Percentiles rank a stretch among this genome's conserved stretches.
These are phyloP conservation scores for Edaphochlamys debaryana DNA, from an alignment of 139 green algal genomes.

Conservation along the genomic window DNA sequence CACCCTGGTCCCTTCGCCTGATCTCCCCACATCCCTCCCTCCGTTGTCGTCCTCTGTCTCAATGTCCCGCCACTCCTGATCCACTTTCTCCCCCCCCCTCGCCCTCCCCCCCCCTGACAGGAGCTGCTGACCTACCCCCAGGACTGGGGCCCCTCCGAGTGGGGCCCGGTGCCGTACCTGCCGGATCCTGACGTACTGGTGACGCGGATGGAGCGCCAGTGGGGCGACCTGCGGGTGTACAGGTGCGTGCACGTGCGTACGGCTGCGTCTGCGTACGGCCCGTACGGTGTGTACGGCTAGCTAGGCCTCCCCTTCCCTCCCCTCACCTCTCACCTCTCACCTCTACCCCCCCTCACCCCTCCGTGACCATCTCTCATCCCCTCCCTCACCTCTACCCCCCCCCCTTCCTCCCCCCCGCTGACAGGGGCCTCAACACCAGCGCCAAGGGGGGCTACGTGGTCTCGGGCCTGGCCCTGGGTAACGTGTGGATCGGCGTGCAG, in stretches of 20 bases:
- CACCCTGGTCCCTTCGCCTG: no score
- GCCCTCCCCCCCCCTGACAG: constrained; percentile 13
- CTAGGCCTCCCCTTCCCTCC: no score
- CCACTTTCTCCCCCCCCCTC: neutral
- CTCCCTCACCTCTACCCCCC: neutral
- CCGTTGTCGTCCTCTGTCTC: no score
- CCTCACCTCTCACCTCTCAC: no score
- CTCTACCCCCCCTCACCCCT: no score
- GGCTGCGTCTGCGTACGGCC: no score
- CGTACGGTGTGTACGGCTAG: no score
- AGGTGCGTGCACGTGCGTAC: constrained; percentile 36
- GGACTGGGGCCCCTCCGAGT: constrained; percentile 90
- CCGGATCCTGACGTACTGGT: constrained; percentile 85
- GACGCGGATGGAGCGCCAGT: constrained; percentile 87
- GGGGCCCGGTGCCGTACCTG: constrained; percentile 92
- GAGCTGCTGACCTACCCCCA: constrained; percentile 79
- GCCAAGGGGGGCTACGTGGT: constrained; percentile 59
- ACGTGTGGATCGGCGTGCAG: constrained; percentile 95
- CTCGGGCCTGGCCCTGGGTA: constrained; percentile 85
- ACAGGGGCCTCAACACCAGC: constrained; percentile 50
- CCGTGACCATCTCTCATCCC: no score
- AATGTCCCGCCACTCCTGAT: no score
- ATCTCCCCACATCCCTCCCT: no score
- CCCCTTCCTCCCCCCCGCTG: neutral
- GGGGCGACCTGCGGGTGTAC: constrained; percentile 84